These are phyloP conservation scores for Cladobotryum protrusum DNA, from an alignment of 2,329 filamentous ascomycete species.

Conservation along the genomic window DNA sequence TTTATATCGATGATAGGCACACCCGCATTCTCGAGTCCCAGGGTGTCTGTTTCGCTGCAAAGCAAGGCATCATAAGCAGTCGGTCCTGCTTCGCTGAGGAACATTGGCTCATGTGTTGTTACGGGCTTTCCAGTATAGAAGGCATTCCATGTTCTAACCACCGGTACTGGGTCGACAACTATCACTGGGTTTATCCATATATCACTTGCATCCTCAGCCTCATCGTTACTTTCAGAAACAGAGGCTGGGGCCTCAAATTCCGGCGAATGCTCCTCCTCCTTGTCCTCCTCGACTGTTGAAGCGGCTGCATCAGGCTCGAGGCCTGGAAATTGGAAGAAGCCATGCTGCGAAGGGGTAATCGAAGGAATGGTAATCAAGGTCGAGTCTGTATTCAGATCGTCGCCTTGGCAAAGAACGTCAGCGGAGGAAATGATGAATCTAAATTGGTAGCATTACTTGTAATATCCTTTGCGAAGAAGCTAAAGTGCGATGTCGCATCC, in stretches of 20 bases:
- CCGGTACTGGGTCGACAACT: constrained; percentile 24
- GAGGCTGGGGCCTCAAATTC: not conserved
- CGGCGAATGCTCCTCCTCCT: not conserved
- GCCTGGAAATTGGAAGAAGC: constrained; percentile 38
- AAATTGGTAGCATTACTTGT: constrained; percentile 21
- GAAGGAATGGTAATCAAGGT: not conserved
- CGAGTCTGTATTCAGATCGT: not conserved
- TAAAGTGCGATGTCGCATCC: constrained; percentile 26
- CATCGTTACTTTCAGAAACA: constrained; percentile 1
- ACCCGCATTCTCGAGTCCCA: constrained; percentile 31
- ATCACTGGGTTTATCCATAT: constrained; percentile 43
- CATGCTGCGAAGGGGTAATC: constrained; percentile 15
- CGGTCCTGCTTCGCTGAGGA: constrained; percentile 64
- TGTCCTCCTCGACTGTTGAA: constrained; percentile 4
- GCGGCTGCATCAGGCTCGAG: constrained; percentile 9
- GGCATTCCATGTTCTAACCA: constrained; percentile 62
- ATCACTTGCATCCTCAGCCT: constrained; percentile 16
- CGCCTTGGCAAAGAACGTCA: not conserved
- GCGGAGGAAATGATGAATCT: constrained; percentile 4
- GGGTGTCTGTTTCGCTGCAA: constrained; percentile 33
- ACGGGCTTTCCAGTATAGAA: constrained; percentile 44
- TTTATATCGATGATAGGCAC: constrained; percentile 41
- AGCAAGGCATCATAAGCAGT: constrained; percentile 60
- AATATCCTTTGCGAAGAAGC: constrained; percentile 35
- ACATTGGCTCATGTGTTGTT: constrained; percentile 37